Base-by-base conservation (phyloP, 1,284 basidiomycete species). In the Malassezia pachydermatis region DNA sequence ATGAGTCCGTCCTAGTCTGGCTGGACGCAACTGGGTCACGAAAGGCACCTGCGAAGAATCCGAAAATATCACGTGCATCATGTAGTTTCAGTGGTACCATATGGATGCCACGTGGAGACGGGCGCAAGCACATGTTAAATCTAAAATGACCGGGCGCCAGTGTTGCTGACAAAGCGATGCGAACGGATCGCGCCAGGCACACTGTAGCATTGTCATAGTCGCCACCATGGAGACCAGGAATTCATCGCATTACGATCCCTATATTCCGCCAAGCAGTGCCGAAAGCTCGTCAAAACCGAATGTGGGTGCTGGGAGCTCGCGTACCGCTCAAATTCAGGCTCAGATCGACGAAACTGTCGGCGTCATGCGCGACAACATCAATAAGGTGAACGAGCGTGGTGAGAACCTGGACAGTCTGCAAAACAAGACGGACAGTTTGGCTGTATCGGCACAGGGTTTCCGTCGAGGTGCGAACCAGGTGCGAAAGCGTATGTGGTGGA, bases 371-470 rank as follows among this genome's bases (percentile, higher is more conserved):
- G 88, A 95, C 66, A 98, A 96, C 76, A 95, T 96, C 54, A 62
- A 66, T 51, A 66, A 66, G 53, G 89, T 95, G 27, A 86, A 88
- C 19, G 89, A 96, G 77, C 78, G 92, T 70, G 90, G 90, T 66
- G 92, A 96, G 76, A 77, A 88, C 59, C 76, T 98, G 55, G 89
- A 96, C 72, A 84, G 84, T 47, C 76, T 96, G 60, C 92, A 96
- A 75, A 89, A 95, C 76, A 96, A 96, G 80, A 96, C 92, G 43
- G 92, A 98, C 75, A 95, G 85, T 72, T 81, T 99, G 50, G 90
- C 92, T 24, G 87, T 95, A 30, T 95, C 89, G n/a, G 94, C 92
- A 10, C 94, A 98, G 76, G 89, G 89, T 24, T 99, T 99, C 82
- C 82, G 89, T 57, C 81, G 88, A 61, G 90, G 92, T 58, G 94